These are phyloP conservation scores for Ajuga chamaepitys DNA, from an alignment of 257 asterid species.

Conservation along the genomic window DNA sequence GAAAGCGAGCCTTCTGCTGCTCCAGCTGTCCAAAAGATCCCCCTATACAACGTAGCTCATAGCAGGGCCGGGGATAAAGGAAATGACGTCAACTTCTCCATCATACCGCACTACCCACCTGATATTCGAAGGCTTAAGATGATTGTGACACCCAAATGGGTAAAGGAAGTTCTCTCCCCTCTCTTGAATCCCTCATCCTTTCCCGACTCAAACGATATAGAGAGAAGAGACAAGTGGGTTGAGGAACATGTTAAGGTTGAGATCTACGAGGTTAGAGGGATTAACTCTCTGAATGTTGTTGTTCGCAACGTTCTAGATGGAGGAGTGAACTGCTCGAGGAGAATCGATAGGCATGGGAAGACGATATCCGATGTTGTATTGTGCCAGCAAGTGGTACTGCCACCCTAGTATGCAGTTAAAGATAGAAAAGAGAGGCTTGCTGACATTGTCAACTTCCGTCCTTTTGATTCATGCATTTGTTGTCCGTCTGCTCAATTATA, in stretches of 20 bases:
- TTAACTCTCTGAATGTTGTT: constrained; percentile 64
- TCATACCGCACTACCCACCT: constrained; percentile 77
- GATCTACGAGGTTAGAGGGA: constrained; percentile 79
- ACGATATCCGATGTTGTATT: constrained; percentile 67
- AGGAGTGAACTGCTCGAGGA: constrained; percentile 92
- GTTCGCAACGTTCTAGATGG: constrained; percentile 86
- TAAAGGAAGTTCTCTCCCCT: constrained; percentile 46
- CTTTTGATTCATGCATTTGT: too few relatives aligned
- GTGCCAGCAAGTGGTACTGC: constrained; percentile 63
- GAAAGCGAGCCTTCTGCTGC: constrained; percentile 34
- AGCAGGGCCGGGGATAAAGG: constrained; percentile 96
- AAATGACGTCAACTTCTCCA: constrained; percentile 73
- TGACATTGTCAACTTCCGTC: too few relatives aligned
- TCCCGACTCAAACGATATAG: constrained; percentile 32
- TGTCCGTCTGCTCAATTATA: too few relatives aligned
- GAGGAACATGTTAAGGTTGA: constrained; percentile 57
- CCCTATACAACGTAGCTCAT: constrained; percentile 68
- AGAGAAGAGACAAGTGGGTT: constrained; percentile 42
- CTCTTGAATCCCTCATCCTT: constrained; percentile 55
- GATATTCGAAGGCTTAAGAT: constrained; percentile 71
- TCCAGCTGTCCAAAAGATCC: constrained; percentile 49
- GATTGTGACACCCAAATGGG: constrained; percentile 70
- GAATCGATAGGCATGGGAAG: constrained; percentile 95
- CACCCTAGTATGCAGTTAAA: constrained; percentile 35
- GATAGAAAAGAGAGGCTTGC: too few relatives aligned